phyloP scores from a whole-genome alignment of 768 basidiomycete genomes.

The Mycena sanguinolenta region DNA sequence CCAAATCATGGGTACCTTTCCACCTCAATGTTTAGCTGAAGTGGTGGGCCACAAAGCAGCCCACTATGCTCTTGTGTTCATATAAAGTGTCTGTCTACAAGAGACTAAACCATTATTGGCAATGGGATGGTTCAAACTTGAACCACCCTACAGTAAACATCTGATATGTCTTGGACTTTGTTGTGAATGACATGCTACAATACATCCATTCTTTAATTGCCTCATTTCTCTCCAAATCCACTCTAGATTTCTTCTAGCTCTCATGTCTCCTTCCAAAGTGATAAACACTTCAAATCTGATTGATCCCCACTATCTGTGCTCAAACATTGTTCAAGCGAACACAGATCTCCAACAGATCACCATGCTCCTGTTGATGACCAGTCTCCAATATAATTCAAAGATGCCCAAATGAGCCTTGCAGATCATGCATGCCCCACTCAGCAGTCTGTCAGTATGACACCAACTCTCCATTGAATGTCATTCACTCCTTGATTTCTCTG shows the following conservation, averaged over 20 bases:
- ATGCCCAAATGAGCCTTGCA: conserved; percentile 17
- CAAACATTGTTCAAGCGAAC: too few species aligned
- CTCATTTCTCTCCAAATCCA: conserved; percentile 36
- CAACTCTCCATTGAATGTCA: not conserved
- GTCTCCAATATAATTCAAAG: conserved; percentile 48
- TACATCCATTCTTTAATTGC: too few species aligned
- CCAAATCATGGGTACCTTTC: too few species aligned
- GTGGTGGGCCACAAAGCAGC: too few species aligned
- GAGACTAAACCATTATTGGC: too few species aligned
- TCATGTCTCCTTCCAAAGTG: conserved; percentile 49
- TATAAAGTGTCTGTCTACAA: too few species aligned
- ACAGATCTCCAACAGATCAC: conserved; percentile 18
- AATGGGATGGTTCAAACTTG: too few species aligned
- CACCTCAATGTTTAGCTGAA: too few species aligned
- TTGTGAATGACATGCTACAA: too few species aligned
- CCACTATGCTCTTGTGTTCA: too few species aligned
- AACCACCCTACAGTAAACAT: not conserved
- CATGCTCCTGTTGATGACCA: not conserved
- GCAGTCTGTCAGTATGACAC: not conserved
- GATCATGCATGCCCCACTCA: not conserved
- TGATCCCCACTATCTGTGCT: conserved; percentile 57
- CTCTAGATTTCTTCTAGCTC: conserved; percentile 51
- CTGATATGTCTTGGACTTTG: too few species aligned
- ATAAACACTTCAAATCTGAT: conserved; percentile 60
- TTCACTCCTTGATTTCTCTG: not conserved